Conservation (phyloP, 805 yeast species). For the Kuraishia hungarica region DNA sequence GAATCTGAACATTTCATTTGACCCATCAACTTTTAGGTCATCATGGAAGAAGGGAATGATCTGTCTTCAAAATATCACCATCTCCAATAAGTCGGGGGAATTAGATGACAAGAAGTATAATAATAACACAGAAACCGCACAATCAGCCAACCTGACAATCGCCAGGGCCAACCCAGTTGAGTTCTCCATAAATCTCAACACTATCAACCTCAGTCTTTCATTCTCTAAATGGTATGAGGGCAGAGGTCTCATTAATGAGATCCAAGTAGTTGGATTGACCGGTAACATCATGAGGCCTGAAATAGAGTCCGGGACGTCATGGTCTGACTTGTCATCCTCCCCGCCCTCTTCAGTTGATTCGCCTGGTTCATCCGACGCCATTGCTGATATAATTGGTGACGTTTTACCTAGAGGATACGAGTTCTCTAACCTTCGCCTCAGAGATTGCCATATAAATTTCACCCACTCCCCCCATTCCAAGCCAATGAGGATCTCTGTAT, state of each 20-base stretch:
- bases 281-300: constrained; percentile 21
- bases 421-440: constrained; percentile 34
- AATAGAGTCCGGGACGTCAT: constrained; percentile 4
- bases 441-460: constrained; percentile 36
- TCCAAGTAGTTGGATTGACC: constrained; percentile 38
- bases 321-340: no score
- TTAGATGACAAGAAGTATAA: constrained; percentile 5
- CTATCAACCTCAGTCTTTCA: constrained; percentile 35
- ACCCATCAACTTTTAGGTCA: constrained; percentile 28
- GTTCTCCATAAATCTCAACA: constrained; percentile 30
- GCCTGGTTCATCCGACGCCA: constrained; percentile 3
- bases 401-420: constrained; percentile 25
- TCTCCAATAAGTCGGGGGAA: constrained; percentile 11
- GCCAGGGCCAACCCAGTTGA: constrained; percentile 2
- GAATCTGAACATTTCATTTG: constrained; percentile 17
- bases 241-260: constrained; percentile 38
- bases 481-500: constrained; percentile 45
- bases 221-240: constrained; percentile 51
- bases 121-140: not conserved
- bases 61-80: constrained; percentile 31
- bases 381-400: constrained; percentile 8
- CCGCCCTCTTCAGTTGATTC: constrained; percentile 7
- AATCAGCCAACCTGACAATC: no score
- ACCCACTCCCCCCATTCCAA: constrained; percentile 7
- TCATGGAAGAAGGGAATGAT: constrained; percentile 42